phyloP scores from a whole-genome alignment of 441 rosid genomes.

The Flueggea neowawraea region DNA sequence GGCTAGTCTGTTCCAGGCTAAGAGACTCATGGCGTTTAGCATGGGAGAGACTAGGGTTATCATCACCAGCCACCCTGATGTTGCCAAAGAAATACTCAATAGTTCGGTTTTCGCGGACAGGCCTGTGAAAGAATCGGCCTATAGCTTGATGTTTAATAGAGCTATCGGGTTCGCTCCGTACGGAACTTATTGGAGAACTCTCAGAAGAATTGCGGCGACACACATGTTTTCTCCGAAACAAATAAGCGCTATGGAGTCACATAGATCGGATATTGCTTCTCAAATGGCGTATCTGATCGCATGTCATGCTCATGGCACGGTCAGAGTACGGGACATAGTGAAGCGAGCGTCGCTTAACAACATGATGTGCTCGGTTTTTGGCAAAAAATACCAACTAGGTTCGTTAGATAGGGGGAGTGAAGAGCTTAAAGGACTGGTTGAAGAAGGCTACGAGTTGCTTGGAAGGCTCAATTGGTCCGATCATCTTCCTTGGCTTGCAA shows the following conservation, averaged over 20 bases:
- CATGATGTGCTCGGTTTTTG: conserved; percentile 66
- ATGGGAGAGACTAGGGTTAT: conserved; percentile 38
- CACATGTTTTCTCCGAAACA: conserved; percentile 49
- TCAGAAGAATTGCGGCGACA: conserved; percentile 40
- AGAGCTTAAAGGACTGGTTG: conserved; percentile 37
- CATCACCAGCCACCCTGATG: conserved; percentile 34
- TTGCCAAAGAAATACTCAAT: conserved; percentile 48
- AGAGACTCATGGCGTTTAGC: conserved; percentile 48
- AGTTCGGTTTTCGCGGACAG: conserved; percentile 48
- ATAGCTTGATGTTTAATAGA: conserved; percentile 42
- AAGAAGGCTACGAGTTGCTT: conserved; percentile 51
- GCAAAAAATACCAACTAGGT: conserved; percentile 31
- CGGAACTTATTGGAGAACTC: conserved; percentile 44
- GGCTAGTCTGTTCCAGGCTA: conserved; percentile 21
- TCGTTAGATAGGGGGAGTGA: conserved; percentile 21
- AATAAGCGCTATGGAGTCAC: conserved; percentile 29
- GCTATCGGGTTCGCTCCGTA: conserved; percentile 60
- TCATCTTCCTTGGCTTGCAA: conserved; percentile 53
- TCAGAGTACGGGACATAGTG: conserved; percentile 9
- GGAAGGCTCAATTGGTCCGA: conserved; percentile 57
- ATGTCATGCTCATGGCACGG: too few species aligned
- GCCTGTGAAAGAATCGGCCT: conserved; percentile 49
- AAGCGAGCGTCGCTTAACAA: conserved; percentile 51
- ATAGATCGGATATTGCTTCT: conserved; percentile 31
- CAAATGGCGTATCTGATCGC: conserved; percentile 31